phyloP scores from a whole-genome alignment of 176 grass and related monocot species.

The Areca catechu region DNA sequence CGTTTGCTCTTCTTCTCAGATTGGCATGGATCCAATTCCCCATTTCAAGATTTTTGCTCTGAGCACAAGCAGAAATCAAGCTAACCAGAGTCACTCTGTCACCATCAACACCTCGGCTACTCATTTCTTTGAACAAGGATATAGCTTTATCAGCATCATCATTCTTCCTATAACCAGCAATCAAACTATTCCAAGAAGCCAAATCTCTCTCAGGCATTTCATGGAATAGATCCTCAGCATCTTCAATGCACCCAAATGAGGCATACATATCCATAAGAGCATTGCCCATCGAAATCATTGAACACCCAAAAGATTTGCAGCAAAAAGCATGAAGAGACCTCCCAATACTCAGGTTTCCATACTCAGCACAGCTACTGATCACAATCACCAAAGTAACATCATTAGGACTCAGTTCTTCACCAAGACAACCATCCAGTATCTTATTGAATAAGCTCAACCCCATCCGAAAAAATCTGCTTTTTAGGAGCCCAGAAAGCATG shows the following conservation, averaged over 20 bases:
- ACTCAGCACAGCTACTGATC: neutral
- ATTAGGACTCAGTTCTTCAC: neutral
- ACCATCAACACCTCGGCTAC: too few species aligned
- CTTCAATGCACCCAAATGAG: neutral
- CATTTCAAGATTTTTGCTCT: too few species aligned
- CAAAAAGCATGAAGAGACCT: too few species aligned
- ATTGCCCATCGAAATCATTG: neutral
- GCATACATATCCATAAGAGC: constrained; percentile 3
- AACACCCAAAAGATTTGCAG: neutral
- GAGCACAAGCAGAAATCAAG: too few species aligned
- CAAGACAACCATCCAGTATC: neutral
- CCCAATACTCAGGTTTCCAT: neutral
- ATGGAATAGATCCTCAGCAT: neutral
- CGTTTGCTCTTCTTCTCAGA: too few species aligned
- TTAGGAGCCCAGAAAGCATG: neutral
- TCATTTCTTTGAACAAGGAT: too few species aligned
- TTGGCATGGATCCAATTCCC: too few species aligned
- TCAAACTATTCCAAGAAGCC: too few species aligned
- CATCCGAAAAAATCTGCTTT: neutral
- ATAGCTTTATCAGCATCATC: too few species aligned
- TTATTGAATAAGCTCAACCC: neutral
- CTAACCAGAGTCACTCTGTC: too few species aligned
- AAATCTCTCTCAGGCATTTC: too few species aligned
- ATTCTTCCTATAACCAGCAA: too few species aligned
- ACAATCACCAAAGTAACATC: neutral